Conservation (phyloP, 768 basidiomycete species). For the Pisolithus albus region DNA sequence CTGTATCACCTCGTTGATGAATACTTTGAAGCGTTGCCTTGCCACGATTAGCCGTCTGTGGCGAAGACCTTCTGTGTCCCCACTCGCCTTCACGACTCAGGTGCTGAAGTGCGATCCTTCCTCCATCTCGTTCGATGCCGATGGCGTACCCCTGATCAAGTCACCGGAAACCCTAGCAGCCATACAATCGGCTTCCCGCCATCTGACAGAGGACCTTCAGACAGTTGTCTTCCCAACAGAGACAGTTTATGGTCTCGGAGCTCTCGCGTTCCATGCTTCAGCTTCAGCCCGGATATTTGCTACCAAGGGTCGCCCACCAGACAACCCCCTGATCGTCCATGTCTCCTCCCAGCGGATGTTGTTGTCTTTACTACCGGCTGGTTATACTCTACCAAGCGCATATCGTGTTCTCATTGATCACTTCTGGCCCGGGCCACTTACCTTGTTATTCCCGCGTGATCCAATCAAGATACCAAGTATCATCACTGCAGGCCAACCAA, state of each 20-base stretch:
- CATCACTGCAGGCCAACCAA: conserved; percentile 72
- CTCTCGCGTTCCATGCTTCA: conserved; percentile 57
- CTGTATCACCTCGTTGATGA: not conserved
- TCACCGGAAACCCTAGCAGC: conserved; percentile 46
- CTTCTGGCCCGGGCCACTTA: conserved; percentile 96
- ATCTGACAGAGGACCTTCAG: conserved; percentile 41
- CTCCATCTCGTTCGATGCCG: conserved; percentile 48
- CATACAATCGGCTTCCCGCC: conserved; percentile 48
- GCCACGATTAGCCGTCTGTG: conserved; percentile 20
- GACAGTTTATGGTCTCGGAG: conserved; percentile 98
- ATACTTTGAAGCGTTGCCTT: conserved; percentile 3
- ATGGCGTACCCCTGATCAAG: conserved; percentile 43
- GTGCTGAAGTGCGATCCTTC: conserved; percentile 59
- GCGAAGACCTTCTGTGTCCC: conserved; percentile 6
- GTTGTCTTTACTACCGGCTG: conserved; percentile 57
- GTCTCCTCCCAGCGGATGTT: conserved; percentile 86
- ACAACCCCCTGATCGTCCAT: conserved; percentile 98
- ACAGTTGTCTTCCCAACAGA: conserved; percentile 93
- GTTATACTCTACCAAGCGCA: conserved; percentile 51
- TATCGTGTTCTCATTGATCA: conserved; percentile 71
- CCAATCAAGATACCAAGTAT: conserved; percentile 55
- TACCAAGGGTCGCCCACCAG: conserved; percentile 86
- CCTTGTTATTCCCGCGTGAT: conserved; percentile 81
- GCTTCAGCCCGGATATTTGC: conserved; percentile 74
- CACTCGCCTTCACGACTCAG: conserved; percentile 23